phyloP scores from a whole-genome alignment of 2,329 filamentous ascomycete species.

The Pseudopyricularia javanii region DNA sequence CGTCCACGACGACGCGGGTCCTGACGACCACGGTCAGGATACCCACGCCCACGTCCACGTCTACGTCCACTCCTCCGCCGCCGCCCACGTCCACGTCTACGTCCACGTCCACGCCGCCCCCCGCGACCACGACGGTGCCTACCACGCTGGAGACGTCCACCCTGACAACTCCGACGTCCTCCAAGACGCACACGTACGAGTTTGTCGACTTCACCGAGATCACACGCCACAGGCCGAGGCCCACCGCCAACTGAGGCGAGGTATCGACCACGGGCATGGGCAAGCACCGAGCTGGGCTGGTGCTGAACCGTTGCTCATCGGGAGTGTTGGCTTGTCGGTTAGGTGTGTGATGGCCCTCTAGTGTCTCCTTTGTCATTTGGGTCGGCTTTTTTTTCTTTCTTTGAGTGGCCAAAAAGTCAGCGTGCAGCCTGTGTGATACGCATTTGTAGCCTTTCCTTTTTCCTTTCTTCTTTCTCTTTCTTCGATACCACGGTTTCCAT shows the following conservation, averaged over 20 bases:
- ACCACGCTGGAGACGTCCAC: not conserved
- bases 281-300: not conserved
- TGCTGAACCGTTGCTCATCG: not conserved
- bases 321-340: not conserved
- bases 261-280: not conserved
- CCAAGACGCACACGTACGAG: not conserved
- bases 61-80: not conserved
- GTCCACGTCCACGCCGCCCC: not conserved
- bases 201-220: not conserved
- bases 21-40: not conserved
- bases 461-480: not conserved
- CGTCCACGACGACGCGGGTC: not conserved
- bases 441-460: not conserved
- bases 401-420: not conserved
- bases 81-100: not conserved
- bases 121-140: slow-evolving; percentile 1
- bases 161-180: not conserved
- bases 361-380: not conserved
- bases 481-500: not conserved
- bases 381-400: not conserved
- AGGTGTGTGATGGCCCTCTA: not conserved
- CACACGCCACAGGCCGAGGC: not conserved
- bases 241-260: not conserved
- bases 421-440: not conserved
- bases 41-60: not conserved